These are phyloP conservation scores for Sporothrix inflata DNA, from an alignment of 2,329 filamentous ascomycete species.

Conservation along the genomic window DNA sequence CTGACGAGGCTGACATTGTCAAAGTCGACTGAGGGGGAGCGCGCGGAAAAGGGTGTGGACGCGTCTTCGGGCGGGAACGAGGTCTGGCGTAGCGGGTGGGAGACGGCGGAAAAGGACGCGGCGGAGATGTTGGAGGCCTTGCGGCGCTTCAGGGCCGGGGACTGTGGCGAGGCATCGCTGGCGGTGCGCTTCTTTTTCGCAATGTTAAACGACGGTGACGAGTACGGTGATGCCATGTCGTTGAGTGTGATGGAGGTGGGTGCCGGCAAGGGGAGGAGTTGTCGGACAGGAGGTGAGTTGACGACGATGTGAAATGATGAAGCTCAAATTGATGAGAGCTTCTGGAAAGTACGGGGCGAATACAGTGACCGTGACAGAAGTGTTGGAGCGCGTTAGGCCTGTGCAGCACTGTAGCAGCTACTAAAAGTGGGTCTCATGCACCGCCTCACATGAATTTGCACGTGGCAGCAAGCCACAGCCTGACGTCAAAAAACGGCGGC, in stretches of 20 bases:
- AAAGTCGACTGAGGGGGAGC: conserved; percentile 69
- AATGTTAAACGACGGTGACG: conserved; percentile 52
- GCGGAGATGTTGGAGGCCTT: conserved; percentile 69
- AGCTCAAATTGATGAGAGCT: conserved; percentile 3
- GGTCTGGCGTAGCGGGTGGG: conserved; percentile 76
- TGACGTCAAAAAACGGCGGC: conserved; percentile 8
- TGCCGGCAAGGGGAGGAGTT: neutral
- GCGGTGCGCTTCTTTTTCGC: conserved; percentile 64
- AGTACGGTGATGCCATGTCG: conserved; percentile 59
- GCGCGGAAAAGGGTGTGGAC: conserved; percentile 57
- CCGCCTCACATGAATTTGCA: neutral
- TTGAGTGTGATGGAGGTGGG: neutral
- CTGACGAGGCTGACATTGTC: conserved; percentile 64
- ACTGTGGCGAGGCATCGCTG: conserved; percentile 52
- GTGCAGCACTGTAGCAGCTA: no score
- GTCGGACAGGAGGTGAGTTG: neutral
- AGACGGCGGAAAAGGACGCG: conserved; percentile 50
- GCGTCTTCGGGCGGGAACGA: conserved; percentile 73
- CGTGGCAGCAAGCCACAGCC: conserved; percentile 13
- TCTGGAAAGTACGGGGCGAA: neutral
- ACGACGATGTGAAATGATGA: neutral
- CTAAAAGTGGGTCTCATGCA: neutral
- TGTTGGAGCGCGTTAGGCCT: conserved; percentile 5
- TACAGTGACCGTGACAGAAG: conserved; percentile 4
- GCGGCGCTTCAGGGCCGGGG: conserved; percentile 63